Base-by-base conservation (phyloP, 202 grass and related monocot genomes). In the Setaria italica region DNA sequence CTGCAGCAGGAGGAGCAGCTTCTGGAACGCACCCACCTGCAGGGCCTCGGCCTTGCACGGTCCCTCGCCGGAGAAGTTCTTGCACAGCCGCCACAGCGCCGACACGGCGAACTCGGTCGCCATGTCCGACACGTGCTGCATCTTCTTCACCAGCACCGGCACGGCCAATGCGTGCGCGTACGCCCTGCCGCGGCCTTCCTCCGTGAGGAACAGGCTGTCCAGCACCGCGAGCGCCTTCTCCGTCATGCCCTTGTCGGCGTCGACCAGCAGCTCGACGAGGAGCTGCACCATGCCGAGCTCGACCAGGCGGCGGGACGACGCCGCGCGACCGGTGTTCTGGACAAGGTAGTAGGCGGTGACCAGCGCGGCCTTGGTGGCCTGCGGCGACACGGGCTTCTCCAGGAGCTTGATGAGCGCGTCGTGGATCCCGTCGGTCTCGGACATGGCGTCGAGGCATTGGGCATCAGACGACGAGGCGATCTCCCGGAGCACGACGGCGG, bases 21-120 rank as follows among this genome's bases (percentile, higher is more conserved):
- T 97, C 83, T 97, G 95, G 79, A 97, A 97, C 49, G 92, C 95
- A 33, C 95, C 95, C 7, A 91, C 85, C 87, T 91, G 92, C 70
- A 95, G 63, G 25, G 95, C 95, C 85, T 95, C 95, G 5, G 74
- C 75, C 70, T 78, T 78, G 81, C 92, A 90, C 80, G 77, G 70
- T 0, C 70, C 74, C 34, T 58, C 82, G 15, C 37, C 74, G 20
- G 77, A 6, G 5, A 32, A 59, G 81, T 82, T 72, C 92, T 90
- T 97, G 95, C 95, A 97, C 77, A 97, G 87, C 80, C 92, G 91
- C 95, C 90, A 97, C 47, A 97, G 85, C 45, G 92, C 87, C 50
- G 95, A 97, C 47, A 97, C 95, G 0, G 95, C 87, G 82, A 97
- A 97, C 84, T 97, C 92, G 2, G 95, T 97, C 0, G 95, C 95